These are phyloP conservation scores for Bremia lactucae DNA, from an alignment of 352 stramenopile species.

Conservation along the genomic window DNA sequence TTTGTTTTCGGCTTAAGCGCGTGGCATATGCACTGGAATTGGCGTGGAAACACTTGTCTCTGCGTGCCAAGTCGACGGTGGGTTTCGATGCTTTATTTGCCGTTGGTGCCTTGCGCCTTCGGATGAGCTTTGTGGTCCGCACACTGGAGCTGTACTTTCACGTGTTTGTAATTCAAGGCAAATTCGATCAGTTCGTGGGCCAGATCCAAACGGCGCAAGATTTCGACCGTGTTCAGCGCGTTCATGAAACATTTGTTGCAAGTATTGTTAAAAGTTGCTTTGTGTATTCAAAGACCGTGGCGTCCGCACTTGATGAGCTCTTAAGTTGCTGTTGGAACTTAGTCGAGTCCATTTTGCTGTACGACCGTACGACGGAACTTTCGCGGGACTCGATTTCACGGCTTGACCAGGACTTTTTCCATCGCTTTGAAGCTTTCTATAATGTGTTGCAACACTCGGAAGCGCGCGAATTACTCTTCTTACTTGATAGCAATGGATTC, in stretches of 20 bases:
- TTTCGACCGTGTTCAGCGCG: constrained; percentile 58
- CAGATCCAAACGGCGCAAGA: constrained; percentile 40
- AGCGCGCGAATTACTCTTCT: constrained; percentile 55
- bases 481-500: constrained; percentile 66
- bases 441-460: constrained; percentile 50
- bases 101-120: constrained; percentile 34
- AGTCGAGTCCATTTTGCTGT: constrained; percentile 47
- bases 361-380: constrained; percentile 16
- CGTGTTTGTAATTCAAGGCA: constrained; percentile 63
- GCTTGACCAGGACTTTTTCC: constrained; percentile 44
- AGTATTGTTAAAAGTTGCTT: constrained; percentile 57
- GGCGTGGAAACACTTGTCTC: constrained; percentile 41
- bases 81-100: constrained; percentile 9
- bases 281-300: constrained; percentile 53
- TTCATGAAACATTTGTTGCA: constrained; percentile 64
- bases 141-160: constrained; percentile 70
- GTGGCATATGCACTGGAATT: constrained; percentile 50
- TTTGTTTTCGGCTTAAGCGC: constrained; percentile 71
- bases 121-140: constrained; percentile 70
- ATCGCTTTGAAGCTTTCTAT: constrained; percentile 51
- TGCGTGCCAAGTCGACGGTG: constrained; percentile 21
- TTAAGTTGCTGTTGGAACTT: constrained; percentile 61
- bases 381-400: constrained; percentile 24
- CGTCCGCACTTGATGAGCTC: constrained; percentile 46
- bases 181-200: constrained; percentile 41